Conservation (phyloP, 176 grass and related monocot genomes). For the Juncus inflexus region DNA sequence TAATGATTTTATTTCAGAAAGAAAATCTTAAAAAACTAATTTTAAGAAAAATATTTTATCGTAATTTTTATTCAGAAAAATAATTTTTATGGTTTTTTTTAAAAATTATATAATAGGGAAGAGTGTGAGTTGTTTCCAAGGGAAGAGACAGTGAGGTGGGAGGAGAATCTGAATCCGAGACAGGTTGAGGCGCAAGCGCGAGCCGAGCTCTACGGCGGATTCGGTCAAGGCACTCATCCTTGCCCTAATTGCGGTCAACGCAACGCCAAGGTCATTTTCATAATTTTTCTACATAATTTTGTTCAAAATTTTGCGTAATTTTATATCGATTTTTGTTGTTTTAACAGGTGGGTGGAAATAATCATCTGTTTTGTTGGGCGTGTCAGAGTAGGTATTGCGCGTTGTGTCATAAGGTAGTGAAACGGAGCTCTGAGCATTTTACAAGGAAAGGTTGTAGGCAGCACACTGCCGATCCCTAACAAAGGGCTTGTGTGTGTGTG, state of each 20-base stretch:
- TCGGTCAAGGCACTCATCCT: conserved; percentile 21
- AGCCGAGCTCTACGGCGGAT: conserved; percentile 19
- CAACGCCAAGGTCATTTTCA: conserved; percentile 39
- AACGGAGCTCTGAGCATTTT: conserved; percentile 41
- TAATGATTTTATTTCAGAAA: too few relatives aligned
- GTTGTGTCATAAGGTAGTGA: conserved; percentile 43
- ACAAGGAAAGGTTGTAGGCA: conserved; percentile 46
- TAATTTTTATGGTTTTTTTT: too few relatives aligned
- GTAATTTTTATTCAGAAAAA: too few relatives aligned
- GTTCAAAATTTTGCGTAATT: too few relatives aligned
- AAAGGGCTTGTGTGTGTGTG: not conserved
- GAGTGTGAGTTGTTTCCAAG: conserved; percentile 38
- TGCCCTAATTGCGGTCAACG: conserved; percentile 49
- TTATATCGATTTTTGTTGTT: not conserved
- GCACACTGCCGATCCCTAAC: conserved; percentile 29
- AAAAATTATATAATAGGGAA: conserved; percentile 27
- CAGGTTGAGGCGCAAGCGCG: conserved; percentile 32
- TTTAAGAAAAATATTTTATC: too few relatives aligned
- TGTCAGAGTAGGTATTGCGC: conserved; percentile 54
- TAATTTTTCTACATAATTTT: too few relatives aligned
- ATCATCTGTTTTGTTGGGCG: conserved; percentile 42
- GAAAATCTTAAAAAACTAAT: too few relatives aligned
- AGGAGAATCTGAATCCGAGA: conserved; percentile 31
- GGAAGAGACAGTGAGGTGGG: conserved; percentile 45
- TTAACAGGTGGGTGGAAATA: conserved; percentile 43